Evolutionary conservation across 441 rosid species (phyloP).

Genomic region (Euphorbia neoarborescens): DNA sequence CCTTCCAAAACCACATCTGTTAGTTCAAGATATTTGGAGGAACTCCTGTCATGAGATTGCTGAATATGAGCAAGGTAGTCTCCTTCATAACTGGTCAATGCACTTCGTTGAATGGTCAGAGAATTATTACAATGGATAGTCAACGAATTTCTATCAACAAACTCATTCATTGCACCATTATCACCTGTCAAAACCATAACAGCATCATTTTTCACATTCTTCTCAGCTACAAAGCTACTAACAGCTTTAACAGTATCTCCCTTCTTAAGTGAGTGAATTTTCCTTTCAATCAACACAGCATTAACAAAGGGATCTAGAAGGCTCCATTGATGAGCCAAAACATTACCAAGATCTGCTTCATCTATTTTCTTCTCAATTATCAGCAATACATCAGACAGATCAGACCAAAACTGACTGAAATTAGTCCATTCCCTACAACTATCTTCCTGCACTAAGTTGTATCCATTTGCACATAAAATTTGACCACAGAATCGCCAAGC

Average conservation of each 20-base stretch:
- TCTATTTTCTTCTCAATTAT: slow-evolving; percentile 50
- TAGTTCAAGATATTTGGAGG: slow-evolving; percentile 26
- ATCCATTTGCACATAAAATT: slow-evolving; percentile 34
- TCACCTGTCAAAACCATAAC: slow-evolving; percentile 22
- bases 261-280: slow-evolving; percentile 66
- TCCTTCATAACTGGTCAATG: slow-evolving; percentile 34
- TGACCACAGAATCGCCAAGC: slow-evolving; percentile 72
- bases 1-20: slow-evolving; percentile 23
- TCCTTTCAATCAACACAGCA: slow-evolving; percentile 57
- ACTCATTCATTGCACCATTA: slow-evolving; percentile 22
- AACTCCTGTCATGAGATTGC: slow-evolving; percentile 27
- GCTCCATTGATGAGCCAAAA: slow-evolving; percentile 59
- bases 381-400: slow-evolving; percentile 44
- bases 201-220: slow-evolving; percentile 24
- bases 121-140: slow-evolving; percentile 26
- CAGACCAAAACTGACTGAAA: slow-evolving; percentile 60
- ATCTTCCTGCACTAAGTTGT: slow-evolving; percentile 32
- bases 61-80: slow-evolving; percentile 32
- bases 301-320: slow-evolving; percentile 81
- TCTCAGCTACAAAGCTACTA: slow-evolving; percentile 31
- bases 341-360: slow-evolving; percentile 29
- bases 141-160: slow-evolving; percentile 22
- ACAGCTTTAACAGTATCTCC: slow-evolving; percentile 60
- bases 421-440: slow-evolving; percentile 58
- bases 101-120: slow-evolving; percentile 35